Evolutionary conservation across 2,329 filamentous ascomycete genomes (phyloP).

Genomic region (Fusarium nanum): DNA sequence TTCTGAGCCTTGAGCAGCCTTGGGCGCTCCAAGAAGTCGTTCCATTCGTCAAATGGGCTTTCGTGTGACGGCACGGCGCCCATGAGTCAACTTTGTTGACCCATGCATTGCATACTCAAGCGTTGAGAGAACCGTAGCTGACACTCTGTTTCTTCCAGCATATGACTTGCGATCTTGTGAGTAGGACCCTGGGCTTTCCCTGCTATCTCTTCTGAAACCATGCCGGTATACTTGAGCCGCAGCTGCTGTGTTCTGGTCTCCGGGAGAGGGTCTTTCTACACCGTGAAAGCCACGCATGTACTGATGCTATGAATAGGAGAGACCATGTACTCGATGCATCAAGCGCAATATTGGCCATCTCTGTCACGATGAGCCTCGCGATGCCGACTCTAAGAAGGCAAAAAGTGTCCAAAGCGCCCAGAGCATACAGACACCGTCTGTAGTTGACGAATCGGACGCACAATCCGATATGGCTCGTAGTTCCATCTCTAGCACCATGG

Average conservation of each 20-base stretch:
- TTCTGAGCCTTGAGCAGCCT: conserved; percentile 21
- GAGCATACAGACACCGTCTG: conserved; percentile 59
- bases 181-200: conserved; percentile 51
- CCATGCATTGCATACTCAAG: conserved; percentile 28
- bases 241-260: conserved; percentile 20
- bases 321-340: conserved; percentile 96
- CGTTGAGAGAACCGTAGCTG: conserved; percentile 42
- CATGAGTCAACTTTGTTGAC: conserved; percentile 18
- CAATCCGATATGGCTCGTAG: conserved; percentile 62
- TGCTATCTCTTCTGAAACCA: conserved; percentile 42
- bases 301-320: conserved; percentile 71
- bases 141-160: conserved; percentile 65
- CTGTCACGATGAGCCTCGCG: conserved; percentile 96
- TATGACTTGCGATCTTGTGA: conserved; percentile 93
- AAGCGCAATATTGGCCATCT: conserved; percentile 99
- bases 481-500: conserved; percentile 69
- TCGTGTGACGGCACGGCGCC: conserved; percentile 35
- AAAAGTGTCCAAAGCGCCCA: conserved; percentile 67
- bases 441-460: conserved; percentile 70
- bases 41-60: conserved; percentile 27
- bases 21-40: conserved; percentile 29
- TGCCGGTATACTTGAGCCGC: conserved; percentile 17
- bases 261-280: conserved; percentile 21
- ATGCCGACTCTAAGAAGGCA: conserved; percentile 81
- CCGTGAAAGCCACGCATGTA: conserved; percentile 24